A percentile compares a stretch with the other conserved stretches of the same genome.
phyloP scores from a whole-genome alignment of 2,329 filamentous ascomycete species.

The Byssochlamys sp. region DNA sequence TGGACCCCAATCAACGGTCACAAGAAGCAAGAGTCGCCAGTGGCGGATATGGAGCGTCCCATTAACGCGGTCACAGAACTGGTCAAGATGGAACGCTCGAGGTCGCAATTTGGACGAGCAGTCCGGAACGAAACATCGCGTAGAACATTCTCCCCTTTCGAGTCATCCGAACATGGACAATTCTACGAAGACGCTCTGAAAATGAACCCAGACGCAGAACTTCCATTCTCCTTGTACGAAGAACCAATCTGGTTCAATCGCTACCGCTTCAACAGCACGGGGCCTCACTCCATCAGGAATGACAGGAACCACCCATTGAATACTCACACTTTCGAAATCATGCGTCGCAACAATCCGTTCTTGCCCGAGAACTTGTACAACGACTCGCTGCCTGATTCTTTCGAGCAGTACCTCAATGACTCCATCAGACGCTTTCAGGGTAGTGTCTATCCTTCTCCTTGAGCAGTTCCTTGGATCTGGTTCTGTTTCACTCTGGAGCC shows the following conservation, averaged over 20 bases:
- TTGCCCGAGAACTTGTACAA: neutral
- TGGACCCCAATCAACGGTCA: neutral
- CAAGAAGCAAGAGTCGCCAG: neutral
- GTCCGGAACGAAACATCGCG: neutral
- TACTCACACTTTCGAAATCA: slow-evolving; percentile 5
- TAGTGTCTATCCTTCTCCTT: neutral
- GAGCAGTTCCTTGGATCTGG: neutral
- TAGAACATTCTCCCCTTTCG: neutral
- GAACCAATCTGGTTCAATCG: neutral
- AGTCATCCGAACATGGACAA: neutral
- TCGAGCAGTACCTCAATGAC: neutral
- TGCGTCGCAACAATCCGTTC: slow-evolving; percentile 10
- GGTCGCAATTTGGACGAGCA: neutral
- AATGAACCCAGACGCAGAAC: neutral
- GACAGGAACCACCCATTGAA: slow-evolving; percentile 7
- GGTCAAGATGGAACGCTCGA: neutral
- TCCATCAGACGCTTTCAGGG: neutral
- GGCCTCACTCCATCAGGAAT: slow-evolving; percentile 4
- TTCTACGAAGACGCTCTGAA: neutral
- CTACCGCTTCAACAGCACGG: slow-evolving; percentile 5
- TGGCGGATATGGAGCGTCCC: neutral
- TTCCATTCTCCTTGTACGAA: neutral
- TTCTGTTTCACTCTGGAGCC: neutral
- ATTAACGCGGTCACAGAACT: neutral
- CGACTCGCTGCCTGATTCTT: neutral